Conservation (phyloP, 805 yeast genomes). For the Priceomyces carsonii region DNA sequence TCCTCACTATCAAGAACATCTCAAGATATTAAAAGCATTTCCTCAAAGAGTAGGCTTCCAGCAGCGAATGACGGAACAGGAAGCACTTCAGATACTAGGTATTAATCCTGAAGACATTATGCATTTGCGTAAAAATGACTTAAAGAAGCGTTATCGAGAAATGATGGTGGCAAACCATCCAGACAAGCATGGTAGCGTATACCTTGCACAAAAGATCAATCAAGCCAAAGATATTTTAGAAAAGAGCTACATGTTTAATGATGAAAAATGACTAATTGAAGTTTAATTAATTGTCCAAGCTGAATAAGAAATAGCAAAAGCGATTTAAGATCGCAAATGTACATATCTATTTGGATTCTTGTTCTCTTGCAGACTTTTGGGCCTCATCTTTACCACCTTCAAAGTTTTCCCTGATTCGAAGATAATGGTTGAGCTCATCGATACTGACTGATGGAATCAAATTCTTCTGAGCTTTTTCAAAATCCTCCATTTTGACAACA, state of each 20-base stretch:
- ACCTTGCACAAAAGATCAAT: slow-evolving; percentile 41
- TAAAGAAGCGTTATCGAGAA: slow-evolving; percentile 37
- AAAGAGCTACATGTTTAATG: slow-evolving; percentile 34
- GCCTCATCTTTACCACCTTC: slow-evolving; percentile 62
- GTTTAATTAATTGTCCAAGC: too few species aligned
- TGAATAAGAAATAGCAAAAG: too few species aligned
- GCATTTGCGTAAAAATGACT: slow-evolving; percentile 33
- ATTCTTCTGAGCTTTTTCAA: slow-evolving; percentile 69
- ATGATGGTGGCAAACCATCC: slow-evolving; percentile 45
- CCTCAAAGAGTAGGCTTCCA: slow-evolving; percentile 32
- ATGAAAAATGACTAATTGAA: slow-evolving; percentile 11
- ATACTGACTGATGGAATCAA: slow-evolving; percentile 84
- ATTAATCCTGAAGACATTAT: slow-evolving; percentile 42
- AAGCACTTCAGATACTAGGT: slow-evolving; percentile 42
- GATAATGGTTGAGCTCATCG: slow-evolving; percentile 82
- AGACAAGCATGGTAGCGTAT: slow-evolving; percentile 41
- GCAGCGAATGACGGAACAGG: slow-evolving; percentile 43
- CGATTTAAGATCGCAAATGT: too few species aligned
- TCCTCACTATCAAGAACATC: slow-evolving; percentile 13
- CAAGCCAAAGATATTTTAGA: slow-evolving; percentile 45
- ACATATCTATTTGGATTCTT: slow-evolving; percentile 3
- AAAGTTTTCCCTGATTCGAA: slow-evolving; percentile 74
- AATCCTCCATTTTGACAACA: slow-evolving; percentile 68
- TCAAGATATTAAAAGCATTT: slow-evolving; percentile 22
- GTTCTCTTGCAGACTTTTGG: slow-evolving; percentile 7